Evolutionary conservation across 768 basidiomycete genomes (phyloP).

Genomic region (Dentipellis sp.): DNA sequence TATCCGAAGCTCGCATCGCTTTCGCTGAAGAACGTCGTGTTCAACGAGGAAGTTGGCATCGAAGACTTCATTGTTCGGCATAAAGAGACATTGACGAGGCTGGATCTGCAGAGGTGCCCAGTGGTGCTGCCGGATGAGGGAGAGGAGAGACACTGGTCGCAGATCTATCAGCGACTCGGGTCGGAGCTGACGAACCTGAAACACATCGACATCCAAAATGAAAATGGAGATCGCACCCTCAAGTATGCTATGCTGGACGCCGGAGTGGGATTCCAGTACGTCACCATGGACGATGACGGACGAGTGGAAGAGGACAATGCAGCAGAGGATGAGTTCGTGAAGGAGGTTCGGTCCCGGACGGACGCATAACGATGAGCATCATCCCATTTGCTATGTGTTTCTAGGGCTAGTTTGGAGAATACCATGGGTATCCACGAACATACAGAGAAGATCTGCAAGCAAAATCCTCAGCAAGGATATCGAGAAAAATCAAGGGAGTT

Average conservation of each 20-base stretch:
- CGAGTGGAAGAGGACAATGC: not conserved
- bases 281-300: not conserved
- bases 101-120: not conserved
- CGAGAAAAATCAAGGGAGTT: no score
- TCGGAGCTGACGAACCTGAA: not conserved
- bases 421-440: no score
- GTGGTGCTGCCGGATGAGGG: not conserved
- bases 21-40: not conserved
- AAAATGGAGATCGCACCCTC: not conserved
- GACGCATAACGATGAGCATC: no score
- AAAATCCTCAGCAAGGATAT: no score
- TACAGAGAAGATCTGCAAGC: no score
- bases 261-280: not conserved
- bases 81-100: not conserved
- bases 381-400: no score
- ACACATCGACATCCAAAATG: not conserved
- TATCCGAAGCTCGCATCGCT: not conserved
- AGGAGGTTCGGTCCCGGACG: not conserved
- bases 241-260: not conserved
- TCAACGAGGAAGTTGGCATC: not conserved
- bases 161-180: not conserved
- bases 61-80: slow-evolving; percentile 4
- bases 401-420: no score
- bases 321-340: not conserved
- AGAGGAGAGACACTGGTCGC: not conserved